Evolutionary conservation across 768 basidiomycete species (phyloP).

Genomic region (Paxillus ammoniavirescens): DNA sequence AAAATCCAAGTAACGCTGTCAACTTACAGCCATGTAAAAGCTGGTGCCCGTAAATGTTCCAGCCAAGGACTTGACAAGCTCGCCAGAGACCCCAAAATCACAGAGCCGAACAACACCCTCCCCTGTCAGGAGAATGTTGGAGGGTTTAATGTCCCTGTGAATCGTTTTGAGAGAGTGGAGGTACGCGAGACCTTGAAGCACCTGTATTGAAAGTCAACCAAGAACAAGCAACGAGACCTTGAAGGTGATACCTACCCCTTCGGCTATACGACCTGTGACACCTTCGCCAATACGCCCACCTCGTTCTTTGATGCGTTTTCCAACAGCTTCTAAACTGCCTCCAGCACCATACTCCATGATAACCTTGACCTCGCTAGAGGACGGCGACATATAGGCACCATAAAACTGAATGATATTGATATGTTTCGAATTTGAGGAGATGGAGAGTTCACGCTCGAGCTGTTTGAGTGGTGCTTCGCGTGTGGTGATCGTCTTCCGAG

Average conservation of each 20-base stretch:
- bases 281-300: slow-evolving; percentile 81
- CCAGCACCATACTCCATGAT: slow-evolving; percentile 91
- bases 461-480: slow-evolving; percentile 90
- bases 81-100: slow-evolving; percentile 98
- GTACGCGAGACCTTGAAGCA: slow-evolving; percentile 90
- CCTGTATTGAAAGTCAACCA: slow-evolving; percentile 39
- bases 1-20: not conserved
- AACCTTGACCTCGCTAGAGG: slow-evolving; percentile 90
- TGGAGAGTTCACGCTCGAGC: slow-evolving; percentile 87
- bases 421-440: slow-evolving; percentile 82
- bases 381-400: slow-evolving; percentile 87
- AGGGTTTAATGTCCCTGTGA: slow-evolving; percentile 94
- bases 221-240: not conserved
- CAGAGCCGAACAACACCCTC: slow-evolving; percentile 89
- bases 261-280: slow-evolving; percentile 88
- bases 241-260: slow-evolving; percentile 63
- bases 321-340: slow-evolving; percentile 86
- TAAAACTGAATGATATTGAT: slow-evolving; percentile 89
- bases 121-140: slow-evolving; percentile 86
- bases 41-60: slow-evolving; percentile 98
- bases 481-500: slow-evolving; percentile 92
- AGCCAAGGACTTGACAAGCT: slow-evolving; percentile 86
- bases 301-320: slow-evolving; percentile 77
- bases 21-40: slow-evolving; percentile 96
- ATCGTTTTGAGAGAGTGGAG: slow-evolving; percentile 90